Base-by-base conservation (phyloP, 1,284 basidiomycete genomes). In the Malassezia globosa region DNA sequence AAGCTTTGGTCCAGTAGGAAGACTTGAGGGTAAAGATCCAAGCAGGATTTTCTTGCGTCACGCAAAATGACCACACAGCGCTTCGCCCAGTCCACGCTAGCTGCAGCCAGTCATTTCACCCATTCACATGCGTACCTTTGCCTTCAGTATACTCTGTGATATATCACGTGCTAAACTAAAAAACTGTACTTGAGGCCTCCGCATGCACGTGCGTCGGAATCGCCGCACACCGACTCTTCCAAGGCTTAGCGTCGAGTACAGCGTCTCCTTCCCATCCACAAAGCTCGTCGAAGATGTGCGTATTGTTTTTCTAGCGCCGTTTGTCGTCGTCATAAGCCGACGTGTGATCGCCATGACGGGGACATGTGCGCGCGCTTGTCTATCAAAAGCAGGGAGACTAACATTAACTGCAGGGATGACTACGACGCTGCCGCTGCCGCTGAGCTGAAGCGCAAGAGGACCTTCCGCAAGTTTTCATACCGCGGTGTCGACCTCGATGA, bases 391-490 rank as follows among this genome's bases (percentile, higher is more conserved):
- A 29, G 33, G 24, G 6, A 49, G 35, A 35, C 42, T 44, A 39
- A 48, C 41, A 43, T 27, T 13, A 14, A 25, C 16, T 48, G 4
- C 29, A 64, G 62, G 64, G 64, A 66, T 63, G 64, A 70, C 53
- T 73, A 74, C 66, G 69, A 70, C 59, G 65, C 68, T 60, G 59
- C 62, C 59, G 63, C 70, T 51, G 68, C 66, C 54, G 66, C 68
- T 44, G 67, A 71, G 66, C 64, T 69, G 54, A 71, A 71, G 69
- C 88, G 89, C 79, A 87, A 83, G 81, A 80, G 92, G 73, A 89
- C 87, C 58, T 97, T 97, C 85, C 86, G 87, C 73, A 96, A 92
- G 72, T 97, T 95, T 80, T 85, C 85, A 40, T 97, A 92, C 83
- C 85, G 92, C 72, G 92, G 94, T 70, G 78, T 96, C 67, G 89